Conservation (phyloP, 768 basidiomycete species). For the Cystobasidium tubakii region DNA sequence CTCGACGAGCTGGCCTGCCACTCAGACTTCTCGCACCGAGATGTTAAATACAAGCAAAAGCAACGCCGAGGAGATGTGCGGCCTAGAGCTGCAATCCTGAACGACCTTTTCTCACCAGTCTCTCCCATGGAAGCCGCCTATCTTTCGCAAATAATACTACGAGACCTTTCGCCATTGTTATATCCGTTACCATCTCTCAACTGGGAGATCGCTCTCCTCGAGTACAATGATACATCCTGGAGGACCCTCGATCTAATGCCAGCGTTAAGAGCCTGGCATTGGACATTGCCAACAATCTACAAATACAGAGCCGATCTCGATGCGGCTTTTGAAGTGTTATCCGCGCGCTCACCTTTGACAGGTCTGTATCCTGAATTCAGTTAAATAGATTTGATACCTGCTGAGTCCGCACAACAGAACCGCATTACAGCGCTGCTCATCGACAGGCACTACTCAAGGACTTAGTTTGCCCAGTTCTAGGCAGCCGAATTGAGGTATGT, state of each 20-base stretch:
- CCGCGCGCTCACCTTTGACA: not conserved
- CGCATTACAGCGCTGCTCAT: not conserved
- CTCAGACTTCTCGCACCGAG: slow-evolving; percentile 57
- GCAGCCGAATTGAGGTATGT: slow-evolving; percentile 61
- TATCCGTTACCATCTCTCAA: slow-evolving; percentile 59
- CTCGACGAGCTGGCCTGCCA: slow-evolving; percentile 68
- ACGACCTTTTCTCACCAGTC: slow-evolving; percentile 59
- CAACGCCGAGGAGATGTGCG: slow-evolving; percentile 44
- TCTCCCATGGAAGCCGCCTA: slow-evolving; percentile 62
- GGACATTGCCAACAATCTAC: slow-evolving; percentile 58
- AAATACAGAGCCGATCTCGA: slow-evolving; percentile 59
- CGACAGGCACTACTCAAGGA: slow-evolving; percentile 47
- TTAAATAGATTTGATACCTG: no score
- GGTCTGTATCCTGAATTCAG: no score
- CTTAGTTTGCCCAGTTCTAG: slow-evolving; percentile 54
- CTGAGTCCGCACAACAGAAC: not conserved
- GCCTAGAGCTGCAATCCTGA: slow-evolving; percentile 52
- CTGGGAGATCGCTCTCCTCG: slow-evolving; percentile 56
- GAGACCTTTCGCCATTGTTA: slow-evolving; percentile 72
- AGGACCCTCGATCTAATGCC: slow-evolving; percentile 58
- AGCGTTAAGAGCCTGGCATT: slow-evolving; percentile 71
- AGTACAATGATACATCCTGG: slow-evolving; percentile 60
- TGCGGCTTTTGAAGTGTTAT: slow-evolving; percentile 52
- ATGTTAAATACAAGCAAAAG: slow-evolving; percentile 15
- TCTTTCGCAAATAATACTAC: slow-evolving; percentile 79